Base-by-base conservation (phyloP, 2,329 filamentous ascomycete species). In the Botrytis galanthina region DNA sequence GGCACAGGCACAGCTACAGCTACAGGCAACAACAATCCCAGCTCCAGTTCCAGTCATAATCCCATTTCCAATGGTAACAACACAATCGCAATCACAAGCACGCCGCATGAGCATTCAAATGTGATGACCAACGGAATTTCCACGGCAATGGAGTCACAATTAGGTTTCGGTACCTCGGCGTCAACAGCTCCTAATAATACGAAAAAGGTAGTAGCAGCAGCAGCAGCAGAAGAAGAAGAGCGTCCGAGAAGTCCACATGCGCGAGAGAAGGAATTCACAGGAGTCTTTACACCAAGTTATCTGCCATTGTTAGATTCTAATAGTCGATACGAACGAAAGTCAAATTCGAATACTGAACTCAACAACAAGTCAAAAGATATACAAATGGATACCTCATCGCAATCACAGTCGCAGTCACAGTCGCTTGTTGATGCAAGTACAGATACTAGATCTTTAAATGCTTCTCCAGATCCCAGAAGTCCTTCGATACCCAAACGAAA, bases 231-330 rank as follows among this genome's bases (percentile, higher is more conserved):
- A 16, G 80, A 81, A 60, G 81, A 83, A 16, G 80, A 81, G 29
- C 74, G 79, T 76, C 82, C 82, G 68, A 79, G 83, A 76, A 85
- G 83, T 78, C 84, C 85, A 69, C 86, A 86, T 81, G 86, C 87
- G 74, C 86, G 87, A 74, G 88, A 91, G 76, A 82, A 83, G 78
- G 88, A 90, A 77, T 87, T 91, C 76, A 86, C 86, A 75, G 89
- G 89, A 75, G 82, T 91, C 74, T 91, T 91, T 79, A 90, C 87
- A 51, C 89, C 89, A 42, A 86, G 83, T 75, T 91, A 88, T 78
- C 84, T 92, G 72, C 89, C 89, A 62, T 83, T 91, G 72, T 85
- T 91, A 72, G 89, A 90, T 76, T 84, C 76, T 39, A 76, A 76
- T 61, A 76, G 75, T 59, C 79, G 78, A 64, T 48, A 71, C 67